These are phyloP conservation scores for Phytophthora citrophthora DNA, from an alignment of 352 stramenopile species.

Conservation along the genomic window DNA sequence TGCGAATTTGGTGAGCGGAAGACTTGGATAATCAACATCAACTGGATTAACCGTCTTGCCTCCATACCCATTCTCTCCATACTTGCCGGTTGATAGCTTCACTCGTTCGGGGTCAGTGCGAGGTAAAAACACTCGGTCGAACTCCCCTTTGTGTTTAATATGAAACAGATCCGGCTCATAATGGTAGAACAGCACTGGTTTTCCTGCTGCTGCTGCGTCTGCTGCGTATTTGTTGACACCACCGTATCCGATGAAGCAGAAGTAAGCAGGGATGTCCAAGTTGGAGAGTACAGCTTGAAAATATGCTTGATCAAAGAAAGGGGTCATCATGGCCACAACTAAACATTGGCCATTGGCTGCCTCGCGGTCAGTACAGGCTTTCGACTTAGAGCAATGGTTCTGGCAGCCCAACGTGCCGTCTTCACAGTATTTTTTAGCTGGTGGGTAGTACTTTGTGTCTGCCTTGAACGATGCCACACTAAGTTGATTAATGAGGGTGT, in stretches of 20 bases:
- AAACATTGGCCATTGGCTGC: slow-evolving; percentile 35
- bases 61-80: slow-evolving; percentile 59
- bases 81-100: slow-evolving; percentile 36
- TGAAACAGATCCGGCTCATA: slow-evolving; percentile 62
- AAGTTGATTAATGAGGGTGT: slow-evolving; percentile 41
- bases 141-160: slow-evolving; percentile 37
- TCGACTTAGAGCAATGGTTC: slow-evolving; percentile 47
- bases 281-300: slow-evolving; percentile 57
- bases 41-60: slow-evolving; percentile 51
- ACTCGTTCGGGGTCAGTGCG: slow-evolving; percentile 36
- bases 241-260: slow-evolving; percentile 64
- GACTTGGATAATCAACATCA: slow-evolving; percentile 48
- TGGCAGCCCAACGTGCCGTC: slow-evolving; percentile 49
- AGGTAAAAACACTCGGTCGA: slow-evolving; percentile 57
- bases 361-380: slow-evolving; percentile 46
- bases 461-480: slow-evolving; percentile 27
- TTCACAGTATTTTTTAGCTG: slow-evolving; percentile 21
- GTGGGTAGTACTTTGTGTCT: slow-evolving; percentile 45
- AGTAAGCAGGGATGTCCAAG: slow-evolving; percentile 60
- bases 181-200: slow-evolving; percentile 59
- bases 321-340: slow-evolving; percentile 40
- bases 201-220: slow-evolving; percentile 23
- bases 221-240: slow-evolving; percentile 42
- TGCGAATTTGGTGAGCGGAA: slow-evolving; percentile 44
- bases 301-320: slow-evolving; percentile 47